Conservation (phyloP, 768 basidiomycete genomes). For the Tylopilus plumbeoviolaceoides region DNA sequence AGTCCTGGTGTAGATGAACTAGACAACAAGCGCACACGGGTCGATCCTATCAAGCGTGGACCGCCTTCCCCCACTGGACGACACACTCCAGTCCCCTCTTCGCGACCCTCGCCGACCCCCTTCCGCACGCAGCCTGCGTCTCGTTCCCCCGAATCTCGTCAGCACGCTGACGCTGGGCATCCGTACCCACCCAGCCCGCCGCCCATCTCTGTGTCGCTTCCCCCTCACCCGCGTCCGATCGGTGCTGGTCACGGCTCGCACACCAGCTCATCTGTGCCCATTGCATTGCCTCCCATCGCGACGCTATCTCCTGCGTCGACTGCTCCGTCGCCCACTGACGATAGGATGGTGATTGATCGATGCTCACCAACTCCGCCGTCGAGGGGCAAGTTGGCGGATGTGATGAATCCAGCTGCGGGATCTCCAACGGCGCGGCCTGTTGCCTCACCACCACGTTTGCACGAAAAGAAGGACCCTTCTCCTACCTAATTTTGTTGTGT, state of each 20-base stretch:
- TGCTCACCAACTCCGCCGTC: conserved; percentile 48
- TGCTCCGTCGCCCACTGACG: conserved; percentile 48
- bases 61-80: conserved; percentile 50
- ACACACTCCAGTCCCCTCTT: conserved; percentile 54
- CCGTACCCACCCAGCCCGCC: conserved; percentile 48
- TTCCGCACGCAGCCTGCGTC: conserved; percentile 69
- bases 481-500: conserved; percentile 15
- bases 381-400: conserved; percentile 50
- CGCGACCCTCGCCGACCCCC: conserved; percentile 66
- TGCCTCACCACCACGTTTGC: conserved; percentile 48
- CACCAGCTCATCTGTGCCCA: conserved; percentile 32
- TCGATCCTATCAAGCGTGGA: conserved; percentile 50
- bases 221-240: conserved; percentile 72
- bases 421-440: conserved; percentile 51
- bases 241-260: conserved; percentile 49
- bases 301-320: conserved; percentile 62
- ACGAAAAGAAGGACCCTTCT: conserved; percentile 31
- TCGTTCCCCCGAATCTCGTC: conserved; percentile 66
- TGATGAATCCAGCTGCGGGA: conserved; percentile 45
- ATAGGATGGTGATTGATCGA: conserved; percentile 33
- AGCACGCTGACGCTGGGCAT: conserved; percentile 29
- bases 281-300: conserved; percentile 67
- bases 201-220: conserved; percentile 55
- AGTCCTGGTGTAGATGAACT: conserved; percentile 65
- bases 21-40: conserved; percentile 59